phyloP scores from a whole-genome alignment of 2,329 filamentous ascomycete species.

The Anthostomella pinea region DNA sequence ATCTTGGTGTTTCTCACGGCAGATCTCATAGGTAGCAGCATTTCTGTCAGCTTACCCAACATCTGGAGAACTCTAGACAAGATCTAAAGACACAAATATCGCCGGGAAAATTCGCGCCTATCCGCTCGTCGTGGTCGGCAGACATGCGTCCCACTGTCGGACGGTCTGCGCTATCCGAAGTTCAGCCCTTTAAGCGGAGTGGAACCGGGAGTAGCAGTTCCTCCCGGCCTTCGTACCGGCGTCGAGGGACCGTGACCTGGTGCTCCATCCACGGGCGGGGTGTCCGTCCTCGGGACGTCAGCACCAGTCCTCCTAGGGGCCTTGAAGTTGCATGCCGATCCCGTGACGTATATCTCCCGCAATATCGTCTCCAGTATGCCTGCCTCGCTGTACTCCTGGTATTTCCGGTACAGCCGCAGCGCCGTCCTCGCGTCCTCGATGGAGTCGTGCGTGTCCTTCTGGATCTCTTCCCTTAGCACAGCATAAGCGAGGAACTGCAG shows the following conservation, averaged over 20 bases:
- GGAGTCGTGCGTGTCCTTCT: conserved; percentile 87
- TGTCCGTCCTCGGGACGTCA: conserved; percentile 23
- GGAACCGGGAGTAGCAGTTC: conserved; percentile 15
- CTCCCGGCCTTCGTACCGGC: conserved; percentile 15
- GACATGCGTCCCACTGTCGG: too few species aligned
- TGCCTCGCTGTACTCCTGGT: conserved; percentile 82
- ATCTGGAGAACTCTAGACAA: too few species aligned
- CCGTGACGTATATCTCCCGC: conserved; percentile 77
- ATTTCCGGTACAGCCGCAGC: conserved; percentile 83
- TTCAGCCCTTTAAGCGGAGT: conserved; percentile 14
- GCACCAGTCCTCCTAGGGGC: conserved; percentile 38
- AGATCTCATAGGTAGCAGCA: too few species aligned
- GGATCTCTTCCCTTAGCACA: conserved; percentile 89
- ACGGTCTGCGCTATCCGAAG: too few species aligned
- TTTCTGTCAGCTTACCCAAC: too few species aligned
- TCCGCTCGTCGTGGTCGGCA: too few species aligned
- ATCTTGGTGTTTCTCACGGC: too few species aligned
- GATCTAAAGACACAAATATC: too few species aligned
- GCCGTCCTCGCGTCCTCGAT: conserved; percentile 95
- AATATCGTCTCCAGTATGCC: conserved; percentile 81
- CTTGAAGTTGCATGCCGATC: conserved; percentile 55
- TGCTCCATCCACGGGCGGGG: conserved; percentile 23
- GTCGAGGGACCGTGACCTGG: conserved; percentile 15
- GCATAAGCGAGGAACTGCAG: conserved; percentile 90
- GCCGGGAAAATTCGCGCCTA: too few species aligned